phyloP scores from a whole-genome alignment of 148 eudicot genomes.

The Cornus florida region DNA sequence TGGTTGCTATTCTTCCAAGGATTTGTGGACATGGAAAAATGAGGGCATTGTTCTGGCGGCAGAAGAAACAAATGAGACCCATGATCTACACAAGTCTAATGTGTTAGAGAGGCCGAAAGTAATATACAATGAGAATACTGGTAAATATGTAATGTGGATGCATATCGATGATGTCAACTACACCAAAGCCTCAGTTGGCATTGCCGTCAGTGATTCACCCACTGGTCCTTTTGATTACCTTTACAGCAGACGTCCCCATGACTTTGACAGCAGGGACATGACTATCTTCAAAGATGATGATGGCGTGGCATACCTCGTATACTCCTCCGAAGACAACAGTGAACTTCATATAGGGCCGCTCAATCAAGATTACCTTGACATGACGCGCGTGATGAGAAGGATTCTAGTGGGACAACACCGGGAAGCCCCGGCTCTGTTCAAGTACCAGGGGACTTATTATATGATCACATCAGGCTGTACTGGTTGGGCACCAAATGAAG shows the following conservation, averaged over 20 bases:
- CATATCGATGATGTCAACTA: slow-evolving; percentile 88
- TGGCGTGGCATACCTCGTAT: slow-evolving; percentile 71
- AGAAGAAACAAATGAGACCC: slow-evolving; percentile 74
- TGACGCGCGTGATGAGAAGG: slow-evolving; percentile 51
- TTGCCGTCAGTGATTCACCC: slow-evolving; percentile 70
- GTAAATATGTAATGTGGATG: slow-evolving; percentile 98
- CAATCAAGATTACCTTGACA: slow-evolving; percentile 68
- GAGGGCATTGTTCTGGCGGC: slow-evolving; percentile 90
- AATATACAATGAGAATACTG: slow-evolving; percentile 62
- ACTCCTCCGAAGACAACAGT: slow-evolving; percentile 86
- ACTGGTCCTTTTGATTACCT: slow-evolving; percentile 86
- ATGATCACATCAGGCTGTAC: slow-evolving; percentile 97
- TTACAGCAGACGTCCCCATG: slow-evolving; percentile 79
- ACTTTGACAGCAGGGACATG: slow-evolving; percentile 93
- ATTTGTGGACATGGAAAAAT: slow-evolving; percentile 94
- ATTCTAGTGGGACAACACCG: slow-evolving; percentile 76
- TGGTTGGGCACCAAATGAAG: slow-evolving; percentile 97
- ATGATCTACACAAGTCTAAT: slow-evolving; percentile 88
- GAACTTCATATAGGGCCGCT: slow-evolving; percentile 95
- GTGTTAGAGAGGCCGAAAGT: slow-evolving; percentile 98
- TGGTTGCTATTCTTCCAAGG: slow-evolving; percentile 96
- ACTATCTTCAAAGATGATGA: slow-evolving; percentile 92
- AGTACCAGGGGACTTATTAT: slow-evolving; percentile 81
- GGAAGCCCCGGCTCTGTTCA: slow-evolving; percentile 93
- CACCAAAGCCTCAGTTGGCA: slow-evolving; percentile 87